phyloP scores from a whole-genome alignment of 2,329 filamentous ascomycete genomes.

The Talaromyces islandicus region DNA sequence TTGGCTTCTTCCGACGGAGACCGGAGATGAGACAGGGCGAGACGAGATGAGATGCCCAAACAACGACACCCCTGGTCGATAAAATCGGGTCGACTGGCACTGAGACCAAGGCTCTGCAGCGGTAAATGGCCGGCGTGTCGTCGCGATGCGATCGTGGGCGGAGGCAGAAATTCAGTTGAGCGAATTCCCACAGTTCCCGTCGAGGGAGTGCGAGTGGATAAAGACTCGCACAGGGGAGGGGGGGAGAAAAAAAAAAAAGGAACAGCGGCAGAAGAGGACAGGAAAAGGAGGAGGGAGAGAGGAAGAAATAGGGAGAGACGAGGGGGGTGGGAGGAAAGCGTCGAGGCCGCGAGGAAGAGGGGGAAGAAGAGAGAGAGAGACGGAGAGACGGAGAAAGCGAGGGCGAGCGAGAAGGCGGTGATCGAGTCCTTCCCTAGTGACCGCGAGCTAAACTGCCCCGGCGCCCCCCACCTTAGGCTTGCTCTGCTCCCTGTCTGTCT shows the following conservation, averaged over 20 bases:
- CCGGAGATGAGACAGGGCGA: neutral
- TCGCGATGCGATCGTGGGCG: neutral
- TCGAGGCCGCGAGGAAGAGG: neutral
- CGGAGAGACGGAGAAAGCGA: neutral
- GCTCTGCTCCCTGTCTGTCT: neutral
- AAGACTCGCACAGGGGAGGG: neutral
- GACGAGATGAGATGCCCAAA: neutral
- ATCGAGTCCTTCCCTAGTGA: neutral
- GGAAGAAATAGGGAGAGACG: neutral
- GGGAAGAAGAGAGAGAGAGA: neutral
- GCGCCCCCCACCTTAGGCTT: neutral
- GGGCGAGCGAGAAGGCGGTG: neutral
- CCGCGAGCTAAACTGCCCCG: neutral
- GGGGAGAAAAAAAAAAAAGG: neutral
- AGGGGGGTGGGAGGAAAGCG: neutral
- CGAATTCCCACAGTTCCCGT: neutral
- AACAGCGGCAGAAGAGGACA: neutral
- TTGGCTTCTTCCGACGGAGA: slow-evolving; percentile 4
- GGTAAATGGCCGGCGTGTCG: neutral
- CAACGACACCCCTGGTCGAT: neutral
- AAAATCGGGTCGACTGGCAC: too few species aligned
- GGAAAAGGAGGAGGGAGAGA: neutral
- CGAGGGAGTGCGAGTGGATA: neutral
- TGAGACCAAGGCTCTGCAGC: neutral
- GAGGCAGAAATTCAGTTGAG: neutral